A percentile compares a stretch with the other conserved stretches of the same genome.
Evolutionary conservation across 2,329 filamentous ascomycete genomes (phyloP).

Genomic region (Trichoderma brevicompactum): DNA sequence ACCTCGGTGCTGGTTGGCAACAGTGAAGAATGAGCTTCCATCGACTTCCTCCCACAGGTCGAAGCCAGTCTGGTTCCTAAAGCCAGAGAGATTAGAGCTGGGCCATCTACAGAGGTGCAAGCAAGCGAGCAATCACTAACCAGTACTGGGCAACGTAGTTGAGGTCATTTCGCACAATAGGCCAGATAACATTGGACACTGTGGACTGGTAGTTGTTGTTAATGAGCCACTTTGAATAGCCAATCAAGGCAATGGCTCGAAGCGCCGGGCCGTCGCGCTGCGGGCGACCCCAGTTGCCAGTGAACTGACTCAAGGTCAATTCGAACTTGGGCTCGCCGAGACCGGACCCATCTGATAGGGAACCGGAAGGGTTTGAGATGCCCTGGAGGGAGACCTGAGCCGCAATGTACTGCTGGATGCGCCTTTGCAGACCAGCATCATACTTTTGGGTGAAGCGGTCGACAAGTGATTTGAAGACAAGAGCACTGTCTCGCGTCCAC

Average conservation of each 20-base stretch:
- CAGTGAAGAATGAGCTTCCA: constrained; percentile 80
- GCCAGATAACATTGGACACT: constrained; percentile 66
- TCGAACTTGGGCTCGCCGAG: constrained; percentile 77
- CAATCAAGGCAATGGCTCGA: constrained; percentile 72
- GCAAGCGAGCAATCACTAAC: constrained; percentile 39
- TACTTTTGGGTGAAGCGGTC: constrained; percentile 67
- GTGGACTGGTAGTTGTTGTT: constrained; percentile 65
- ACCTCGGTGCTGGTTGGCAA: constrained; percentile 69
- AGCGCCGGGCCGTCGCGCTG: constrained; percentile 81
- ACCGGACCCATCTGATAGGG: constrained; percentile 54
- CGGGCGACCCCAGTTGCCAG: constrained; percentile 72
- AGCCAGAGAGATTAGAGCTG: neutral
- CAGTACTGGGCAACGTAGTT: constrained; percentile 76
- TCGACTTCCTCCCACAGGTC: constrained; percentile 85
- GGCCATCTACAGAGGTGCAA: neutral
- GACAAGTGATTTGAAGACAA: constrained; percentile 70
- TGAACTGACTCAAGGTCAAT: constrained; percentile 66
- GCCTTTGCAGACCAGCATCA: constrained; percentile 59
- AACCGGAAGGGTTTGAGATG: constrained; percentile 71
- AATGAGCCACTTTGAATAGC: constrained; percentile 74
- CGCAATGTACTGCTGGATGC: constrained; percentile 70
- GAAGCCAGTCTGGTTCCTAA: constrained; percentile 63
- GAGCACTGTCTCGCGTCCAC: constrained; percentile 75
- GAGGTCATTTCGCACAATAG: constrained; percentile 75
- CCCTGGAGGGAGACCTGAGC: constrained; percentile 69